Conservation (phyloP, 768 basidiomycete genomes). For the Mycena latifolia region DNA sequence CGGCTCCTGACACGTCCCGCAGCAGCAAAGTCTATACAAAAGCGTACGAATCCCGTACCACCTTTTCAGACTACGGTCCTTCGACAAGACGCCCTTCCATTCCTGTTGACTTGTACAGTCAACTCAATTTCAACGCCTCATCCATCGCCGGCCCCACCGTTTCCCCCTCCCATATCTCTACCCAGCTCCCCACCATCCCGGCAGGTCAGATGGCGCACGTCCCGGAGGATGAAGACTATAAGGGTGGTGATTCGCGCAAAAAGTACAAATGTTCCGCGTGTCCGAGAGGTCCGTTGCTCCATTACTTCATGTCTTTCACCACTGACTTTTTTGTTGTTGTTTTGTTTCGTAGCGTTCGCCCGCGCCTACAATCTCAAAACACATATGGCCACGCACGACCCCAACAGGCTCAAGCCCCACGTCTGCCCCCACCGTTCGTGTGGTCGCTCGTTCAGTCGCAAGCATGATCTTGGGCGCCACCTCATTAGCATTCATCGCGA, state of each 20-base stretch:
- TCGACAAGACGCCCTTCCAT: conserved; percentile 61
- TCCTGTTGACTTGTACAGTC: conserved; percentile 61
- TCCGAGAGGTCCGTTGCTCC: conserved; percentile 68
- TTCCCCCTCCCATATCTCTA: conserved; percentile 67
- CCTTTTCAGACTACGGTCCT: conserved; percentile 77
- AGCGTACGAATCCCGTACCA: conserved; percentile 58
- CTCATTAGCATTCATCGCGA: conserved; percentile 88
- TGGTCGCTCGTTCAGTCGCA: conserved; percentile 92
- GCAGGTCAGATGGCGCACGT: conserved; percentile 57
- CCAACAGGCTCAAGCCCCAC: conserved; percentile 90
- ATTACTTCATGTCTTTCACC: conserved; percentile 5
- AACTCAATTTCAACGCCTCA: conserved; percentile 60
- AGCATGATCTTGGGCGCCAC: conserved; percentile 94
- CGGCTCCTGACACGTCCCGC: conserved; percentile 45
- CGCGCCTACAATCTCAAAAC: conserved; percentile 96
- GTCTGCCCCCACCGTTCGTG: conserved; percentile 89
- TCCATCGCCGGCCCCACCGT: conserved; percentile 60
- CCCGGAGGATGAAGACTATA: conserved; percentile 59
- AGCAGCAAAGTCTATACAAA: conserved; percentile 50
- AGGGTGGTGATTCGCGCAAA: conserved; percentile 73
- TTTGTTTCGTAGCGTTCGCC: conserved; percentile 89
- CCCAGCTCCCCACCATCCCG: conserved; percentile 60
- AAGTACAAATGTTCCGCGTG: conserved; percentile 84
- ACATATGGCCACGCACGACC: conserved; percentile 95
- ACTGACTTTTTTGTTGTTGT: conserved; percentile 32